A percentile compares a stretch with the other conserved stretches of the same genome.
Conservation (phyloP, 1,284 basidiomycete genomes). For the Neotropicomus parvogracilis region DNA sequence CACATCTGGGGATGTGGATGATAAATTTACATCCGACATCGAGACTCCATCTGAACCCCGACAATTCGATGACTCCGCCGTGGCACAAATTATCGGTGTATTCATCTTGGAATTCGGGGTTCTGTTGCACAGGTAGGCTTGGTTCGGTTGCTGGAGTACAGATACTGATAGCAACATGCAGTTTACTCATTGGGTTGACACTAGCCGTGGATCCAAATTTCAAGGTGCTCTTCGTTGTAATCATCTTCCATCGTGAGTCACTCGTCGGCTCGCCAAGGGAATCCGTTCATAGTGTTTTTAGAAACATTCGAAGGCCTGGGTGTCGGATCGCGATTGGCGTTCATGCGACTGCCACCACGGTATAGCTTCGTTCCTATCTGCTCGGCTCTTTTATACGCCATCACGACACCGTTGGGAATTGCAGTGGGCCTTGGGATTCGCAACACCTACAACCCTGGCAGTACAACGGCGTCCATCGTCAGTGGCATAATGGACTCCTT, state of each 20-base stretch:
- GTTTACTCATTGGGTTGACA: slow-evolving; percentile 89
- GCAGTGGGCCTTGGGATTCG: slow-evolving; percentile 84
- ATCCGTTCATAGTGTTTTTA: slow-evolving; percentile 31
- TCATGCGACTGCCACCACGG: slow-evolving; percentile 57
- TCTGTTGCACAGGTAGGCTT: slow-evolving; percentile 67
- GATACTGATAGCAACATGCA: slow-evolving; percentile 23
- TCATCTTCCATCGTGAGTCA: slow-evolving; percentile 82
- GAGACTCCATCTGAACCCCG: slow-evolving; percentile 19
- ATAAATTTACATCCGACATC: slow-evolving; percentile 19
- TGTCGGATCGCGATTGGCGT: slow-evolving; percentile 81
- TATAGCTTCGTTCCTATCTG: slow-evolving; percentile 62
- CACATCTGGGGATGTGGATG: slow-evolving; percentile 12
- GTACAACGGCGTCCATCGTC: slow-evolving; percentile 72
- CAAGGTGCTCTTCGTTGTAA: slow-evolving; percentile 82
- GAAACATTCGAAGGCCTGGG: slow-evolving; percentile 92
- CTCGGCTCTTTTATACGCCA: slow-evolving; percentile 68
- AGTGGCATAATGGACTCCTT: slow-evolving; percentile 83
- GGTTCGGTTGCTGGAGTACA: background rate
- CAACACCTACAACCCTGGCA: slow-evolving; percentile 76
- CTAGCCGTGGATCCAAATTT: slow-evolving; percentile 84
- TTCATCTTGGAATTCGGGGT: slow-evolving; percentile 92
- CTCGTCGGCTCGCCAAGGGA: background rate
- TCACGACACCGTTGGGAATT: slow-evolving; percentile 82
- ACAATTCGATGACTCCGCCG: slow-evolving; percentile 40
- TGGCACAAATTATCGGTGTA: slow-evolving; percentile 82